These are phyloP conservation scores for Suhomyces guaymorum DNA, from an alignment of 1,139 yeast genomes.

Conservation along the genomic window DNA sequence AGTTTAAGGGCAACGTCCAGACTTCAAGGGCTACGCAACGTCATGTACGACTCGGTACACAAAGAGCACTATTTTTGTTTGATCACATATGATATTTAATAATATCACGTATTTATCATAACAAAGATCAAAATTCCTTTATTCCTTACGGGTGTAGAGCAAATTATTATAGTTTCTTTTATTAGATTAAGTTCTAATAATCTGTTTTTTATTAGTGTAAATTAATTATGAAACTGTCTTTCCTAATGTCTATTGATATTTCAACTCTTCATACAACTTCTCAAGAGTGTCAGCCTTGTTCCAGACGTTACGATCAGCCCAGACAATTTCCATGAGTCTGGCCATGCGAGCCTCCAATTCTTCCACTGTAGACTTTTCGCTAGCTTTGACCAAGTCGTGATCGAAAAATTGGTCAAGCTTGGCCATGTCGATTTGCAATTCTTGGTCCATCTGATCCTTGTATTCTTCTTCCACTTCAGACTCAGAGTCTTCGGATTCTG, in stretches of 20 bases:
- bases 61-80: too few relatives aligned
- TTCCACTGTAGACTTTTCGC: constrained; percentile 63
- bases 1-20: too few relatives aligned
- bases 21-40: too few relatives aligned
- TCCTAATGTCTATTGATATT: not conserved
- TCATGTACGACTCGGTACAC: too few relatives aligned
- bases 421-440: constrained; percentile 31
- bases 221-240: too few relatives aligned
- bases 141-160: too few relatives aligned
- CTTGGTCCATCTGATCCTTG: constrained; percentile 18
- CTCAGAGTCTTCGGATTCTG: constrained; percentile 16
- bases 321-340: constrained; percentile 67
- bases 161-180: too few relatives aligned
- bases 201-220: too few relatives aligned
- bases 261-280: constrained; percentile 24
- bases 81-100: too few relatives aligned
- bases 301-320: constrained; percentile 70
- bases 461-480: constrained; percentile 26
- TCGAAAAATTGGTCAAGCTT: constrained; percentile 22
- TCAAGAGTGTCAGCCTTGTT: constrained; percentile 52
- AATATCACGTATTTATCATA: too few relatives aligned
- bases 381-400: constrained; percentile 39
- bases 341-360: constrained; percentile 74
- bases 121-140: too few relatives aligned
- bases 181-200: too few relatives aligned